phyloP scores from a whole-genome alignment of 768 basidiomycete species.

The Serendipita sp. region DNA sequence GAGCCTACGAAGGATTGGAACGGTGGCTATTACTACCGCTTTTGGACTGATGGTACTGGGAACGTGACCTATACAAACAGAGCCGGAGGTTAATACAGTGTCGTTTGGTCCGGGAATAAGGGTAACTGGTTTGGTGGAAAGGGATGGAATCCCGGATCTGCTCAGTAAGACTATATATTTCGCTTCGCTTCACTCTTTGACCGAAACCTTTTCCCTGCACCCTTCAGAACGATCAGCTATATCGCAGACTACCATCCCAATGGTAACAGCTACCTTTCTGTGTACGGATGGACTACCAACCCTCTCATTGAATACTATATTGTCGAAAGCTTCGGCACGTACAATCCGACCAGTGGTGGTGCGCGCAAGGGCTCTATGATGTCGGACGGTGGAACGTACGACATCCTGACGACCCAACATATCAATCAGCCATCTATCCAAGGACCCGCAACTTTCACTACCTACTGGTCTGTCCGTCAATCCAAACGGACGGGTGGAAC shows the following conservation, averaged over 20 bases:
- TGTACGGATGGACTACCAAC: constrained; percentile 32
- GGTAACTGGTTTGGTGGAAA: constrained; percentile 27
- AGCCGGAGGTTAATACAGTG: constrained; percentile 19
- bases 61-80: constrained; percentile 20
- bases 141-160: constrained; percentile 24
- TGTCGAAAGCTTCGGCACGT: constrained; percentile 25
- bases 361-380: constrained; percentile 24
- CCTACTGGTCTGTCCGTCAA: constrained; percentile 29
- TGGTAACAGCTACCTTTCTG: constrained; percentile 28
- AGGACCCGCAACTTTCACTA: constrained; percentile 29
- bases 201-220: neutral
- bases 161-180: constrained; percentile 10
- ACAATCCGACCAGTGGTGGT: constrained; percentile 23
- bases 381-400: constrained; percentile 27
- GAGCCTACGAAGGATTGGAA: constrained; percentile 18
- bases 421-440: constrained; percentile 27
- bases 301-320: constrained; percentile 35
- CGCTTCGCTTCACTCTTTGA: neutral
- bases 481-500: no score
- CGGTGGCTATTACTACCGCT: constrained; percentile 24
- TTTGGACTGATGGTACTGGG: constrained; percentile 21
- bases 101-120: constrained; percentile 18
- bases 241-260: constrained; percentile 22
- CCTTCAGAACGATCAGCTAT: constrained; percentile 22
- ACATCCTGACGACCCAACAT: constrained; percentile 24